phyloP scores from a whole-genome alignment of 2,329 filamentous ascomycete species.

The Rutstroemia sp. region DNA sequence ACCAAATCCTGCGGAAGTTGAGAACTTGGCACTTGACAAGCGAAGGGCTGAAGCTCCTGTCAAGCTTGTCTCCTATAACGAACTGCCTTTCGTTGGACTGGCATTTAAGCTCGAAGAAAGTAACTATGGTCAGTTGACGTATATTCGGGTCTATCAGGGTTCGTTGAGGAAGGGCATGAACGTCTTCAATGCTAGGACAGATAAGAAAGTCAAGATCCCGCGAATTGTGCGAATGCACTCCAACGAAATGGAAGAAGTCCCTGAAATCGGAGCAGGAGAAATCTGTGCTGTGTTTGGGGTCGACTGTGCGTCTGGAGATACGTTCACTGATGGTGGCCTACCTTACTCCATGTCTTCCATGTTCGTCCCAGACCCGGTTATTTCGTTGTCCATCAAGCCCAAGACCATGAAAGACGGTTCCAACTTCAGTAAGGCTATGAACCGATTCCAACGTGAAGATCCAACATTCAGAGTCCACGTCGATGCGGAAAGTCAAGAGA shows the following conservation, averaged over 20 bases:
- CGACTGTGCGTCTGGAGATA: constrained; percentile 95
- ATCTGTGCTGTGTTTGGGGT: constrained; percentile 98
- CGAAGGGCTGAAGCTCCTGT: constrained; percentile 71
- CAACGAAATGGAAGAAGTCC: constrained; percentile 97
- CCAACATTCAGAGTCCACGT: constrained; percentile 95
- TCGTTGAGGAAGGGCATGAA: constrained; percentile 80
- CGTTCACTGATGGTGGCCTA: constrained; percentile 88
- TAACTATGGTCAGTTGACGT: constrained; percentile 96
- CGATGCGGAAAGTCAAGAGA: constrained; percentile 87
- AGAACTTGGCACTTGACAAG: constrained; percentile 83
- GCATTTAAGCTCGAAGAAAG: constrained; percentile 99
- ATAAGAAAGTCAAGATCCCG: constrained; percentile 94
- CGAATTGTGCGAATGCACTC: constrained; percentile 99
- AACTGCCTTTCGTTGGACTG: constrained; percentile 86
- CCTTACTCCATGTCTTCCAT: constrained; percentile 97
- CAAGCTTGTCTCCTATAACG: constrained; percentile 87
- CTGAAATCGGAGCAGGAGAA: constrained; percentile 87
- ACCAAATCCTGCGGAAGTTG: constrained; percentile 82
- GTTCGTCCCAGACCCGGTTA: constrained; percentile 96
- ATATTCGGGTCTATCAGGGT: constrained; percentile 97
- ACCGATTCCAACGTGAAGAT: constrained; percentile 96
- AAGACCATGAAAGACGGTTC: constrained; percentile 86
- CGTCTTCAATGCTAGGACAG: constrained; percentile 86
- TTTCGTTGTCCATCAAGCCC: constrained; percentile 94
- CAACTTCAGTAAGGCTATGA: constrained; percentile 98